These are phyloP conservation scores for Boletus tomentosulus DNA, from an alignment of 768 basidiomycete species.

Conservation along the genomic window DNA sequence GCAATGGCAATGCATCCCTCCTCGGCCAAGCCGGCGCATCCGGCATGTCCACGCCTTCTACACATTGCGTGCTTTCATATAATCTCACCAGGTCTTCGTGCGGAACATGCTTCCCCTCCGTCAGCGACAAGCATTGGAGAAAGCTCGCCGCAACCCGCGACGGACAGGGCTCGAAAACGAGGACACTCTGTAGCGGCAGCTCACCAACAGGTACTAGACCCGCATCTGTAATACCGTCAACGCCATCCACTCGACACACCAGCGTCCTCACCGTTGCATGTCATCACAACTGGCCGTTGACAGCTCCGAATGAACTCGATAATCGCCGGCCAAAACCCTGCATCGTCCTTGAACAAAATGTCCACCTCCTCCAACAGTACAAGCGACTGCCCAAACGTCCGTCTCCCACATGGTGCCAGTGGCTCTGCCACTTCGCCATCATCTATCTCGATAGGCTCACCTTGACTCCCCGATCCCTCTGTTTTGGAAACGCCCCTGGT, in stretches of 20 bases:
- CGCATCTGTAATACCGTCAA: slow-evolving; percentile 47
- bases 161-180: slow-evolving; percentile 62
- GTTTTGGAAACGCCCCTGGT: slow-evolving; percentile 5
- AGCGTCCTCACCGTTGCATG: slow-evolving; percentile 76
- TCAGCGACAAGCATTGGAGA: slow-evolving; percentile 57
- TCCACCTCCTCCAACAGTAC: slow-evolving; percentile 96
- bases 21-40: slow-evolving; percentile 34
- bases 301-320: slow-evolving; percentile 78
- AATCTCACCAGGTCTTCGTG: slow-evolving; percentile 40
- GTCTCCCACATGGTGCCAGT: slow-evolving; percentile 9
- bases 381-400: slow-evolving; percentile 68
- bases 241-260: slow-evolving; percentile 3
- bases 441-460: slow-evolving; percentile 22
- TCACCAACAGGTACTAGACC: slow-evolving; percentile 65
- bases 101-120: slow-evolving; percentile 49
- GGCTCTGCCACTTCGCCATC: slow-evolving; percentile 2
- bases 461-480: slow-evolving; percentile 15
- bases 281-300: slow-evolving; percentile 85
- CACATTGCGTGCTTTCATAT: slow-evolving; percentile 37
- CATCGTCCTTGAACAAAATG: slow-evolving; percentile 83
- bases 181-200: slow-evolving; percentile 71
- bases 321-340: slow-evolving; percentile 81
- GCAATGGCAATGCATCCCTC: slow-evolving; percentile 27
- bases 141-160: slow-evolving; percentile 57
- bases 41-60: slow-evolving; percentile 25